Evolutionary conservation across 768 basidiomycete species (phyloP), one percentile per base, ranked within the genome.

Genomic region (Rhodocollybia butyracea): DNA sequence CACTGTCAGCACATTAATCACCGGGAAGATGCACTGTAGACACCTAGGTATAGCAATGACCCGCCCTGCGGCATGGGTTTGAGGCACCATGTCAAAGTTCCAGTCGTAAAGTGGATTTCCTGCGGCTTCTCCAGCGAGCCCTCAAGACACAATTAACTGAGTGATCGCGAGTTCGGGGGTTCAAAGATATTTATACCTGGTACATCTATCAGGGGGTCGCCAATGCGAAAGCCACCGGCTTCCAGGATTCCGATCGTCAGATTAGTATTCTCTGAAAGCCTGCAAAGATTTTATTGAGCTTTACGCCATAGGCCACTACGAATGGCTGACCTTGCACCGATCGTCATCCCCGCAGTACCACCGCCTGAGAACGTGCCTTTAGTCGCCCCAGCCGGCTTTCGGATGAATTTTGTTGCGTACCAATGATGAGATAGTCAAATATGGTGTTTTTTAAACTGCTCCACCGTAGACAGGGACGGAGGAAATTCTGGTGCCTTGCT

Each of bases 101-200:
- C 48, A 50, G 32, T 50, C 48, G 24, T 50, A 50, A 12, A 30
- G 10, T 10, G 45, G 27, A 46, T 46, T 46, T 46, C 45, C 45
- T 8, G n/a, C 26, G n/a, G 45, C 24, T 46, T 46, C 8, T 8
- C 45, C 45, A 30, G 30, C 45, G n/a, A 27, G 26, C 30, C 12
- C 45, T 46, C 12, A 1, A 5, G n/a, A 13, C 17, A 17, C 6
- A 13, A 17, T 46, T 22, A 30, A 46, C 27, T 7, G 5, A 6
- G 26, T 17, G 45, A 46, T 12, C 21, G n/a, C 19, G 24, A 0
- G 6, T 22, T 27, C 13, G 30, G 8, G 13, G 5, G 17, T 13
- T 13, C 4, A 46, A 10, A 24, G 10, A 5, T 29, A 27, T 27
- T 29, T 19, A 46, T n/a, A n/a, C 45, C 24, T 24, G 45, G 45